These are phyloP conservation scores for Aureobasidium melanogenum DNA, from an alignment of 2,329 filamentous ascomycete species.

Conservation along the genomic window DNA sequence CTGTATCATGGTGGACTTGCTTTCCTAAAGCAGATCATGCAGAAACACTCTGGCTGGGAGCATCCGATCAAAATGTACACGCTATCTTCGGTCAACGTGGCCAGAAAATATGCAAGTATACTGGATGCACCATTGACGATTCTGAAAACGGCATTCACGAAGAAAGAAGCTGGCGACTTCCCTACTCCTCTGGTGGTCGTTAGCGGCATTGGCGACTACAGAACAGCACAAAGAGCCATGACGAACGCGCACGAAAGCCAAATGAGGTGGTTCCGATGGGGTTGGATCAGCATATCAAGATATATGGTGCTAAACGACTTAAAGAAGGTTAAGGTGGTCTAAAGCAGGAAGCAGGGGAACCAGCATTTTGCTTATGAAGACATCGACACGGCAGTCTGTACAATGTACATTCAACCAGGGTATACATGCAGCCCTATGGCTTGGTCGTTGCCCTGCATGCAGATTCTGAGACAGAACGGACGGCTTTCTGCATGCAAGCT, in stretches of 20 bases:
- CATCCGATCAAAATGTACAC: slow-evolving; percentile 80
- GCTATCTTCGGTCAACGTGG: slow-evolving; percentile 60
- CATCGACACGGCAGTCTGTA: slow-evolving; percentile 1
- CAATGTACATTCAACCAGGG: neutral
- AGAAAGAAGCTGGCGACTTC: slow-evolving; percentile 44
- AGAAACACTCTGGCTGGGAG: slow-evolving; percentile 53
- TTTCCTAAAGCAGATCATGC: slow-evolving; percentile 61
- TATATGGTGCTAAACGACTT: slow-evolving; percentile 97
- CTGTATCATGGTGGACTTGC: slow-evolving; percentile 71
- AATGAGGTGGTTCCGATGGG: slow-evolving; percentile 98
- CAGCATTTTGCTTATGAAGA: neutral
- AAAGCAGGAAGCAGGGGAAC: neutral
- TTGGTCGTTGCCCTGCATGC: neutral
- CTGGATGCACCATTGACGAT: slow-evolving; percentile 66
- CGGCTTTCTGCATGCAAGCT: neutral
- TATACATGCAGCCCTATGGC: neutral
- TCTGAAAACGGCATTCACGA: slow-evolving; percentile 40
- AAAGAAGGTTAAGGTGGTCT: slow-evolving; percentile 44
- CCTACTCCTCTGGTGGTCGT: slow-evolving; percentile 59
- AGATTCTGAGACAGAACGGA: neutral
- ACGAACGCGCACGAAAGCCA: slow-evolving; percentile 82
- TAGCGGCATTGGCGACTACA: slow-evolving; percentile 54
- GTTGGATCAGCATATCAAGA: slow-evolving; percentile 81
- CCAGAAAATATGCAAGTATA: slow-evolving; percentile 73
- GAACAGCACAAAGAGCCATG: slow-evolving; percentile 77